Evolutionary conservation across 1,284 basidiomycete species (phyloP).

Genomic region (Ceratobasidium sp.): DNA sequence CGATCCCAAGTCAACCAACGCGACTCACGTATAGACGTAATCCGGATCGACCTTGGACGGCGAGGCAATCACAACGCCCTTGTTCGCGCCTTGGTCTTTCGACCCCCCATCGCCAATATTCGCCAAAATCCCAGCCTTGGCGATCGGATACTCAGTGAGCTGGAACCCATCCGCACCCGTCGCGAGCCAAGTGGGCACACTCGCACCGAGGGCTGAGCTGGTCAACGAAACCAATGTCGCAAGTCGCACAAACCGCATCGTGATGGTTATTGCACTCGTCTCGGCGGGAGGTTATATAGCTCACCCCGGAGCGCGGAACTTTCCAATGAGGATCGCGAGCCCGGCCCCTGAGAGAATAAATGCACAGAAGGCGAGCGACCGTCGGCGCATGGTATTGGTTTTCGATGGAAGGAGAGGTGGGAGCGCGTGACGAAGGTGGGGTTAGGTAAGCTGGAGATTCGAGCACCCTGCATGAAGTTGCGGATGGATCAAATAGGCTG

Average conservation of each 20-base stretch:
- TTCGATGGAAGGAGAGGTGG: not conserved
- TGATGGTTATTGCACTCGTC: too few species aligned
- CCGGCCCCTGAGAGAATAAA: slow-evolving; percentile 18
- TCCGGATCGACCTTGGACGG: slow-evolving; percentile 39
- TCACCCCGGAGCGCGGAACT: slow-evolving; percentile 6
- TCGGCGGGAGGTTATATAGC: too few species aligned
- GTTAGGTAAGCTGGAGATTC: not conserved
- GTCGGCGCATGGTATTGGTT: not conserved
- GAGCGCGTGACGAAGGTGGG: not conserved
- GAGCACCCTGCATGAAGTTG: too few species aligned
- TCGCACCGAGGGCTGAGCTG: not conserved
- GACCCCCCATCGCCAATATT: slow-evolving; percentile 33
- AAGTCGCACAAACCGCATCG: slow-evolving; percentile 10
- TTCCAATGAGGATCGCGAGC: slow-evolving; percentile 1
- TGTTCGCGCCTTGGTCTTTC: slow-evolving; percentile 36
- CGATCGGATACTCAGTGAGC: slow-evolving; percentile 29
- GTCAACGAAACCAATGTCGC: slow-evolving; percentile 1
- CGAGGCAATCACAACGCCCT: slow-evolving; percentile 37
- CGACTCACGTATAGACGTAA: slow-evolving; percentile 41
- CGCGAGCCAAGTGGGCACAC: slow-evolving; percentile 6
- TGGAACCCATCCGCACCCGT: slow-evolving; percentile 32
- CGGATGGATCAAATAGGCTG: too few species aligned
- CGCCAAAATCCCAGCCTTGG: slow-evolving; percentile 37
- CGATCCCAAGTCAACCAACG: not conserved
- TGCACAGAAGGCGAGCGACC: not conserved